Evolutionary conservation across 352 stramenopile species (phyloP).

Genomic region (Aphanomyces cochlioides): DNA sequence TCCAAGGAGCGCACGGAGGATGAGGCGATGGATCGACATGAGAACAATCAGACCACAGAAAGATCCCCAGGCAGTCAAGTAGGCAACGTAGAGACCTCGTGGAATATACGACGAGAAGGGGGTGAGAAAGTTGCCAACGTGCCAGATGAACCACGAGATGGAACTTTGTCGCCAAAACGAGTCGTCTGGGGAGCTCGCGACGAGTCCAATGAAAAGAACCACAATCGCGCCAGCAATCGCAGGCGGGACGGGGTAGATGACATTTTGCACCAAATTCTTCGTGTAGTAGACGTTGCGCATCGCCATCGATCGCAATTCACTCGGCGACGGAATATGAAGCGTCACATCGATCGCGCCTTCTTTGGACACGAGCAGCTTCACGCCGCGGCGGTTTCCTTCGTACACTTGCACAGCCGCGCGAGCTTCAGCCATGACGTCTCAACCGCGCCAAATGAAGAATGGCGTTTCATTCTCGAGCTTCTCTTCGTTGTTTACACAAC

Average conservation of each 20-base stretch:
- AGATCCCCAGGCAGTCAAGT: slow-evolving; percentile 73
- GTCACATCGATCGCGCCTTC: slow-evolving; percentile 70
- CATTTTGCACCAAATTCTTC: slow-evolving; percentile 57
- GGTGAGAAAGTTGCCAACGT: slow-evolving; percentile 73
- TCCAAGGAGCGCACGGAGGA: slow-evolving; percentile 76
- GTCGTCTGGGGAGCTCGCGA: slow-evolving; percentile 56
- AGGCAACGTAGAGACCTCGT: slow-evolving; percentile 72
- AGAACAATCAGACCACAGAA: slow-evolving; percentile 79
- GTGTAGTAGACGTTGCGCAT: slow-evolving; percentile 70
- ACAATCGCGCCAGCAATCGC: slow-evolving; percentile 56
- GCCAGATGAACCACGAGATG: slow-evolving; percentile 73
- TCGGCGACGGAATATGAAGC: slow-evolving; percentile 79
- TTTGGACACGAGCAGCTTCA: slow-evolving; percentile 82
- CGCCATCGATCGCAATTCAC: slow-evolving; percentile 57
- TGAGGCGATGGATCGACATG: slow-evolving; percentile 79
- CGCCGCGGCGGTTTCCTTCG: slow-evolving; percentile 80
- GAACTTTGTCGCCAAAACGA: slow-evolving; percentile 80
- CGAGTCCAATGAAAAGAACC: slow-evolving; percentile 55
- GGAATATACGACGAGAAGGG: slow-evolving; percentile 62
- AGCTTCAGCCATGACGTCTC: slow-evolving; percentile 68
- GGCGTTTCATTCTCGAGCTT: neutral
- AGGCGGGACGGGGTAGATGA: slow-evolving; percentile 75
- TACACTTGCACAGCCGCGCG: slow-evolving; percentile 82
- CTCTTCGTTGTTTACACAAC: neutral
- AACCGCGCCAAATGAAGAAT: slow-evolving; percentile 19